phyloP scores from a whole-genome alignment of 495 filamentous ascomycete species.

The Podospora tetraspora region DNA sequence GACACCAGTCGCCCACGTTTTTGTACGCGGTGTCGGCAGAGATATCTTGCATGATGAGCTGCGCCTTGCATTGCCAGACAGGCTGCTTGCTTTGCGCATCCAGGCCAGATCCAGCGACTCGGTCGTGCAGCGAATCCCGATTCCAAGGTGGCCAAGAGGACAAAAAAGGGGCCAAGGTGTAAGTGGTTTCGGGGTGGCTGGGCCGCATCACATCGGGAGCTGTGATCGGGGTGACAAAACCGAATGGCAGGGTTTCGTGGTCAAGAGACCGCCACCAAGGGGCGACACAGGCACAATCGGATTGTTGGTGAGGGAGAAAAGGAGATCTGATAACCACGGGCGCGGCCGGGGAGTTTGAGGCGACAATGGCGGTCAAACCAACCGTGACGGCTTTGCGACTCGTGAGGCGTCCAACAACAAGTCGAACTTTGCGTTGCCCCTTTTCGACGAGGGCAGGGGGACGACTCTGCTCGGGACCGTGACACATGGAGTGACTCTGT shows the following conservation, averaged over 20 bases:
- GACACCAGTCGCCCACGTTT: conserved; percentile 5
- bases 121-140: not conserved
- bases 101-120: conserved; percentile 2
- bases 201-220: not conserved
- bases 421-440: not conserved
- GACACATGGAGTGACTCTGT: conserved; percentile 15
- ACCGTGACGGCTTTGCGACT: not conserved
- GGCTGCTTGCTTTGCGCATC: not conserved
- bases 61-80: not conserved
- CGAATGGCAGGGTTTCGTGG: not conserved
- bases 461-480: not conserved
- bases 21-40: conserved; percentile 1
- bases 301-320: not conserved
- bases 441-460: not conserved
- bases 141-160: not conserved
- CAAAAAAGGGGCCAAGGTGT: not conserved
- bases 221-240: not conserved
- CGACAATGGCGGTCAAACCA: not conserved
- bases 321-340: not conserved
- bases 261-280: not conserved
- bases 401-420: not conserved
- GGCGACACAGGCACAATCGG: not conserved
- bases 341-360: not conserved
- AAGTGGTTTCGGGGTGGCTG: not conserved
- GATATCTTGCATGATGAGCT: conserved; percentile 10